Base-by-base conservation (phyloP, 805 yeast genomes). In the Candida ponderosae region DNA sequence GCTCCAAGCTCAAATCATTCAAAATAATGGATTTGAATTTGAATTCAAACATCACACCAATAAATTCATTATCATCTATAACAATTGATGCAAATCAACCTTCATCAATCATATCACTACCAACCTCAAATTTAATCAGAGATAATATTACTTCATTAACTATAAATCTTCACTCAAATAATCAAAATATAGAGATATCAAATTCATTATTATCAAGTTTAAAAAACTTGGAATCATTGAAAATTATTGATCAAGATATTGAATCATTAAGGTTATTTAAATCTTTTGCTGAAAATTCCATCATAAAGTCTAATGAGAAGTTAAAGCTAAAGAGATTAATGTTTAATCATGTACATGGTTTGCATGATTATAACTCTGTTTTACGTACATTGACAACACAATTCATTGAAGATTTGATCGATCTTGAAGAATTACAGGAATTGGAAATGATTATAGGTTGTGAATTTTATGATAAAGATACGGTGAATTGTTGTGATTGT, bases 371-470 rank as follows among this genome's bases (percentile, higher is more conserved):
- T 43, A 65, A 63, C 42, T 45, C 61, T 4, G 48, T 53, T 2
- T 46, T 60, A 23, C 44, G 65, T 31, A 52, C 59, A 9, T 42
- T 66, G 13, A 53, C 60, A 4, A 35, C 45, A 10, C 38, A 46
- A 4, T 55, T 62, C 33, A 36, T 73, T 2, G 50, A 51, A 9
- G 37, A 52, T 3, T 45, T 59, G 4, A 42, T 65, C 20, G 57
- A 68, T 32, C 40, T 62, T 8, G 29, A 42, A 0, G 15, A 34
- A 2, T 34, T 75, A 15, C 50, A 57, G 33, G 62, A 61, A 28
- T 51, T 81, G 32, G 81, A 79, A 45, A 42, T 81, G 16, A 60
- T 62, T 6, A 48, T 76, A 21, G 81, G 81, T 1, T 76, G 85
- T 48, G 73, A 71, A 41, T 24, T 24, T 24, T 11, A 21, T 21